These are phyloP conservation scores for Pichia cabralensis DNA, from an alignment of 805 yeast genomes.

Conservation along the genomic window DNA sequence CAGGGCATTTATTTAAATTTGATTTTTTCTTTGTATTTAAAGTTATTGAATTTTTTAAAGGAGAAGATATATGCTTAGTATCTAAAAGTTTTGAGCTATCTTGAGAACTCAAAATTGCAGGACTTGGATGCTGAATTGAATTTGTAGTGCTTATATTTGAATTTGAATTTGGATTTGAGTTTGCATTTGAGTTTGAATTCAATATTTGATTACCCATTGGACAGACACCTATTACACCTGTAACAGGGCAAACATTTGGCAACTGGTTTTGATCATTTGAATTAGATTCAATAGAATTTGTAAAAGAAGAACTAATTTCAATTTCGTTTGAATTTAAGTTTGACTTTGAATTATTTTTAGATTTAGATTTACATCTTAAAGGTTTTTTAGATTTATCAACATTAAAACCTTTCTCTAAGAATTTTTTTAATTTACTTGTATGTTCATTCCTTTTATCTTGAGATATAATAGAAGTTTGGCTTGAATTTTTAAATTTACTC, in stretches of 20 bases:
- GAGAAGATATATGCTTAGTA: too few relatives aligned
- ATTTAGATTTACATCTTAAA: background rate
- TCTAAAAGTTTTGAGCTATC: too few relatives aligned
- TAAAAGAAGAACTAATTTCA: slow-evolving; percentile 2
- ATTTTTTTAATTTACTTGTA: slow-evolving; percentile 24
- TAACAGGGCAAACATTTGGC: slow-evolving; percentile 14
- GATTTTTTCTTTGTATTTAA: slow-evolving; percentile 20
- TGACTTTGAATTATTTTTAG: background rate
- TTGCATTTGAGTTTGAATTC: background rate
- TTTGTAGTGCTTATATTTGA: too few relatives aligned
- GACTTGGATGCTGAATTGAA: too few relatives aligned
- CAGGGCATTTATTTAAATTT: too few relatives aligned
- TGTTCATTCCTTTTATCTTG: slow-evolving; percentile 22
- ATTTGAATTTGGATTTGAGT: background rate
- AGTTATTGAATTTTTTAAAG: too few relatives aligned
- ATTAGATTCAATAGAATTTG: too few relatives aligned
- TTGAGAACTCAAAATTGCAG: too few relatives aligned
- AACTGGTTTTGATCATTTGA: background rate
- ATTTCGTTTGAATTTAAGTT: slow-evolving; percentile 4
- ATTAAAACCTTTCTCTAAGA: slow-evolving; percentile 21
- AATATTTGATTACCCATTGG: slow-evolving; percentile 11
- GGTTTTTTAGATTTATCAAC: too few relatives aligned
- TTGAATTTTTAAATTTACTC: slow-evolving; percentile 16
- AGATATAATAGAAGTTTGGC: slow-evolving; percentile 12
- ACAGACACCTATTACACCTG: slow-evolving; percentile 18